Percentiles rank a stretch among this genome's conserved stretches.
phyloP scores from a whole-genome alignment of 257 asterid species.

The Mitragyna speciosa region DNA sequence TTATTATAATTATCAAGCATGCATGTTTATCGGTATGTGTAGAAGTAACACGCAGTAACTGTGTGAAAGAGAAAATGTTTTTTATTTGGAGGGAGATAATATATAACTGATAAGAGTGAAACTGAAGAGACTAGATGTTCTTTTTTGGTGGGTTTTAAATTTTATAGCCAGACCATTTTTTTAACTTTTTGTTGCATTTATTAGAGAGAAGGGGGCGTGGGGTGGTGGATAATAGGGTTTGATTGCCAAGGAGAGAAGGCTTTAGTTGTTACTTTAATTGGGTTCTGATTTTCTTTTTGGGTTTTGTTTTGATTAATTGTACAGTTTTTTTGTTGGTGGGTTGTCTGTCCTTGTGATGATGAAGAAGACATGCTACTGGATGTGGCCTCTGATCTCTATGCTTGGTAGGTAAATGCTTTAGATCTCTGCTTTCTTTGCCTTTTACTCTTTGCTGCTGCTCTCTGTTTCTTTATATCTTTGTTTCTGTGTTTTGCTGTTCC shows the following conservation, averaged over 20 bases:
- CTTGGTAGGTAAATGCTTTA: conserved; percentile 12
- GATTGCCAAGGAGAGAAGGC: neutral
- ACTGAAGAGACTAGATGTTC: neutral
- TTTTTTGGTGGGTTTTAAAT: neutral
- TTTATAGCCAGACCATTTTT: neutral
- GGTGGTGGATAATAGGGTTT: no score
- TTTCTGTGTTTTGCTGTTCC: neutral
- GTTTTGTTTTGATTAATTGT: neutral
- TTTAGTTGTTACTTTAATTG: neutral
- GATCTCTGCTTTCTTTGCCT: conserved; percentile 12
- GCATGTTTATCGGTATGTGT: no score
- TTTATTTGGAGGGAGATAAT: no score
- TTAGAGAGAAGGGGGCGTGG: no score
- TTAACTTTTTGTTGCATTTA: neutral
- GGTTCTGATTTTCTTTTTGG: neutral
- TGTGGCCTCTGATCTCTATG: conserved; percentile 11
- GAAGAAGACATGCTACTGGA: conserved; percentile 24
- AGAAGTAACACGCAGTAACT: neutral
- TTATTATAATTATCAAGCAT: neutral
- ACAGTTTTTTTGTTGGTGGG: conserved; percentile 10
- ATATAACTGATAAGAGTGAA: neutral
- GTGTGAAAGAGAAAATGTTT: neutral
- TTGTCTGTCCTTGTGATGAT: conserved; percentile 4
- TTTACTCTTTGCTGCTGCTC: neutral
- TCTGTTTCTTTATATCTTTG: neutral